These are phyloP conservation scores for Aureobasidium lini DNA, from an alignment of 2,329 filamentous ascomycete species.

Conservation along the genomic window DNA sequence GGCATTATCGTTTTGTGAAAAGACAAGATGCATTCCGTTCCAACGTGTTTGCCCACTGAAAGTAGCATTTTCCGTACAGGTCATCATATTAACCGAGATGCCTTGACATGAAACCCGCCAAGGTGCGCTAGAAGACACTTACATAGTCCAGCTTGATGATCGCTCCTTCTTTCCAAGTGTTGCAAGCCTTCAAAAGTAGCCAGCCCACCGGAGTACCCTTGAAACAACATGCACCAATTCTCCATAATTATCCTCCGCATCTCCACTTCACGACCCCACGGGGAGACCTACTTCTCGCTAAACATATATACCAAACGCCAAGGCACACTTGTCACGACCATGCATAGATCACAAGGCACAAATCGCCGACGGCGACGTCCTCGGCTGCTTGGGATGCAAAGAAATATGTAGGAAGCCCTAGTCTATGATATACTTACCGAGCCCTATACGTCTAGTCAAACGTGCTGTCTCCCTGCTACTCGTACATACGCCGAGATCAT, in stretches of 20 bases:
- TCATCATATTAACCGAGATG: background rate
- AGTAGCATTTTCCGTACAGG: too few species aligned
- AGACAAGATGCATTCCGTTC: too few species aligned
- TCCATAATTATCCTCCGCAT: background rate
- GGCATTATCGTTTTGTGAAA: too few species aligned
- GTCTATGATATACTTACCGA: background rate
- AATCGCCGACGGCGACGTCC: background rate
- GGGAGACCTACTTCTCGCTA: background rate
- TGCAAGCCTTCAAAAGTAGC: background rate
- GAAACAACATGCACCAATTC: background rate
- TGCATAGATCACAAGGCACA: background rate
- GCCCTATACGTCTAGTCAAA: background rate
- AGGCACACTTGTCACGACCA: background rate
- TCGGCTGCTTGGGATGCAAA: background rate
- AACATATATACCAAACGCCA: background rate
- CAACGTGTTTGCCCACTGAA: too few species aligned
- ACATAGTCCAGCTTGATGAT: background rate
- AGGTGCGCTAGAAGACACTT: background rate
- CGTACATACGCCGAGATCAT: background rate
- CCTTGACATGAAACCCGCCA: background rate
- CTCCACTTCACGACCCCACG: background rate
- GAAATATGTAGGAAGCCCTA: background rate
- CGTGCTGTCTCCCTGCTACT: background rate
- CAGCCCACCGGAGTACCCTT: background rate
- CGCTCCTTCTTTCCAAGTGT: background rate